Conservation (phyloP, 2,329 filamentous ascomycete genomes). For the Cladophialophora yegresii region DNA sequence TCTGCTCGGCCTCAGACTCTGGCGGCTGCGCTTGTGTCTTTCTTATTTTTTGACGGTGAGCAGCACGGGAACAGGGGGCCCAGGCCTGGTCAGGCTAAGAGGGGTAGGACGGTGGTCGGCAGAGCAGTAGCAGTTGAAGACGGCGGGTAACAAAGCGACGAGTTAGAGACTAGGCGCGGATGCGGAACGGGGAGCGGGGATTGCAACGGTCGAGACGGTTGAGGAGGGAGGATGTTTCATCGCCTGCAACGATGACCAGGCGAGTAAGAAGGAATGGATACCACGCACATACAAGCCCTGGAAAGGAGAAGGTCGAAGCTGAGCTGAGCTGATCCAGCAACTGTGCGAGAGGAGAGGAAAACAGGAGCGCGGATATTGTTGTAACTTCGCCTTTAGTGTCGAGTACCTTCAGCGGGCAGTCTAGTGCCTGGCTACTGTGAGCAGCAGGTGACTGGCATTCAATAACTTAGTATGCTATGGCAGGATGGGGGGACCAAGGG, state of each 20-base stretch:
- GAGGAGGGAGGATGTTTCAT: conserved; percentile 31
- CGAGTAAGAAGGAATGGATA: conserved; percentile 24
- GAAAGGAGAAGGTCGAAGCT: conserved; percentile 17
- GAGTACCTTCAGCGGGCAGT: conserved; percentile 11
- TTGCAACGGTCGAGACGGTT: conserved; percentile 20
- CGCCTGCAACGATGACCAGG: conserved; percentile 31
- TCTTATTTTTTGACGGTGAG: conserved; percentile 5
- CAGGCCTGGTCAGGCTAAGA: conserved; percentile 19
- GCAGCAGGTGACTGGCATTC: conserved; percentile 16
- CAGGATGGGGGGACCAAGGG: conserved; percentile 2
- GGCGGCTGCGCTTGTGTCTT: conserved; percentile 1
- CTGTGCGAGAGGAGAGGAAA: conserved; percentile 7
- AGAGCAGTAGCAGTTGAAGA: conserved; percentile 17
- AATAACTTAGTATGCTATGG: not conserved
- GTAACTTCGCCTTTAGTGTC: conserved; percentile 1
- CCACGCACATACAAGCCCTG: conserved; percentile 18
- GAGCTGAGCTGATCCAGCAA: conserved; percentile 8
- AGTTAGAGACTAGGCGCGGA: conserved; percentile 20
- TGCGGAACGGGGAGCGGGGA: conserved; percentile 25
- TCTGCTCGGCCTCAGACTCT: conserved; percentile 8
- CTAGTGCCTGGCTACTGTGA: conserved; percentile 27
- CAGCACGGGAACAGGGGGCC: not conserved
- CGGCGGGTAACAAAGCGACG: conserved; percentile 4
- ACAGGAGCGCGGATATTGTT: conserved; percentile 30
- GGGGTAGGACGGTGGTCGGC: conserved; percentile 32